A percentile compares a stretch with the other conserved stretches of the same genome.
Evolutionary conservation across 805 yeast genomes (phyloP).

Genomic region (Ogataea allantospora): DNA sequence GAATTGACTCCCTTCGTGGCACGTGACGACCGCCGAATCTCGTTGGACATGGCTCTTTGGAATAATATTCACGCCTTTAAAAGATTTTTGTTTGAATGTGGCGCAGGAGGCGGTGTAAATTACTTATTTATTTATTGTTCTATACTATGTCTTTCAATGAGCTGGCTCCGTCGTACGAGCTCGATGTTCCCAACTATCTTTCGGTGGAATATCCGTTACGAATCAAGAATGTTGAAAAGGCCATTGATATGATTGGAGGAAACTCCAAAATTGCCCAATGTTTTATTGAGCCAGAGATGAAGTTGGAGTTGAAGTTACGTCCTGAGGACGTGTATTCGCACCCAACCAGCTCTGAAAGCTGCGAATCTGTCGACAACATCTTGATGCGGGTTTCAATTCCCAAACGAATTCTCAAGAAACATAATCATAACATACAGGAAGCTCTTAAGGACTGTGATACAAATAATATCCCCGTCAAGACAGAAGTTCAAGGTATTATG

Average conservation of each 20-base stretch:
- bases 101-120: conserved; percentile 13
- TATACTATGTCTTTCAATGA: conserved; percentile 10
- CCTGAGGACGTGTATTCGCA: conserved; percentile 45
- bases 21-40: conserved; percentile 42
- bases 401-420: conserved; percentile 43
- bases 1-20: conserved; percentile 42
- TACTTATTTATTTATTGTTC: neutral
- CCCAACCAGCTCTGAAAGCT: conserved; percentile 54
- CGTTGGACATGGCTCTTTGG: conserved; percentile 12
- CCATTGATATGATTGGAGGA: conserved; percentile 72
- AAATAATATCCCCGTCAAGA: conserved; percentile 34
- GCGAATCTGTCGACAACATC: conserved; percentile 53
- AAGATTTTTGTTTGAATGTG: conserved; percentile 8
- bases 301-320: conserved; percentile 32
- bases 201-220: conserved; percentile 78
- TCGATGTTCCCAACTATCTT: conserved; percentile 72
- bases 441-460: conserved; percentile 40
- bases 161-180: conserved; percentile 37
- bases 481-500: conserved; percentile 65
- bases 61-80: conserved; percentile 6
- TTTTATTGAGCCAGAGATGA: conserved; percentile 36
- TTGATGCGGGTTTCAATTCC: conserved; percentile 62
- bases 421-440: conserved; percentile 42
- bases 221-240: conserved; percentile 60
- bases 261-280: conserved; percentile 39